A percentile compares a stretch with the other conserved stretches of the same genome.
Evolutionary conservation across 257 asterid genomes (phyloP).

Genomic region (Ehretia macrophylla): DNA sequence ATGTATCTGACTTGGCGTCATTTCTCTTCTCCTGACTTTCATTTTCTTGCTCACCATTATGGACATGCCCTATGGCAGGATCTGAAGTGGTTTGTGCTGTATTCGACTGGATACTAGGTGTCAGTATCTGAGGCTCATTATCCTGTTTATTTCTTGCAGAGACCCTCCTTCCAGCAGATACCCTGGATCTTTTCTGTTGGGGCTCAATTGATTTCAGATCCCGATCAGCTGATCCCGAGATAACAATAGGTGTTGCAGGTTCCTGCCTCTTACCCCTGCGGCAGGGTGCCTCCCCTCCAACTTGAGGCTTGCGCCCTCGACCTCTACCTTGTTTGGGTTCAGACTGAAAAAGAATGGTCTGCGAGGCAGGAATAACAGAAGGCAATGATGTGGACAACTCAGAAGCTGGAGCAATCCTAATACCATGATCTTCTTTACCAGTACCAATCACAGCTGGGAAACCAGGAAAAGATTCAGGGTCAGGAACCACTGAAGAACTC

Average conservation of each 20-base stretch:
- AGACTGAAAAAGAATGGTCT: conserved; percentile 33
- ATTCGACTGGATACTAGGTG: conserved; percentile 5
- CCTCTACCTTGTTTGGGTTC: conserved; percentile 53
- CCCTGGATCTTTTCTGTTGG: background rate
- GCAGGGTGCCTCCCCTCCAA: conserved; percentile 36
- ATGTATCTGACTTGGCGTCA: conserved; percentile 2
- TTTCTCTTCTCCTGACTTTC: conserved; percentile 4
- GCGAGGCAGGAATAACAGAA: conserved; percentile 30
- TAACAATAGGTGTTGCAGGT: background rate
- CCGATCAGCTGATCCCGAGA: background rate
- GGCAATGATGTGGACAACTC: conserved; percentile 28
- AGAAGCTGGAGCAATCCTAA: conserved; percentile 31
- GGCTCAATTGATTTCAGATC: background rate
- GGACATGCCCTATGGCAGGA: background rate
- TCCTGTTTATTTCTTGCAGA: background rate
- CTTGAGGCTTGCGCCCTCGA: conserved; percentile 53
- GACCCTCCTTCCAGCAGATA: background rate
- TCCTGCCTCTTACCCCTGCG: background rate
- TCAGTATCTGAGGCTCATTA: conserved; percentile 1
- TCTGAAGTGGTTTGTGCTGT: conserved; percentile 3
- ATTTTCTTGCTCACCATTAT: conserved; percentile 3
- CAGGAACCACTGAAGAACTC: conserved; percentile 16
- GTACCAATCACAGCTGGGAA: conserved; percentile 27
- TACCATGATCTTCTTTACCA: conserved; percentile 31
- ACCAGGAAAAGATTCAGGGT: conserved; percentile 16